Percentiles rank a stretch among this genome's conserved stretches.
These are phyloP conservation scores for Saturnispora zaruensis DNA, from an alignment of 805 yeast genomes.

Conservation along the genomic window DNA sequence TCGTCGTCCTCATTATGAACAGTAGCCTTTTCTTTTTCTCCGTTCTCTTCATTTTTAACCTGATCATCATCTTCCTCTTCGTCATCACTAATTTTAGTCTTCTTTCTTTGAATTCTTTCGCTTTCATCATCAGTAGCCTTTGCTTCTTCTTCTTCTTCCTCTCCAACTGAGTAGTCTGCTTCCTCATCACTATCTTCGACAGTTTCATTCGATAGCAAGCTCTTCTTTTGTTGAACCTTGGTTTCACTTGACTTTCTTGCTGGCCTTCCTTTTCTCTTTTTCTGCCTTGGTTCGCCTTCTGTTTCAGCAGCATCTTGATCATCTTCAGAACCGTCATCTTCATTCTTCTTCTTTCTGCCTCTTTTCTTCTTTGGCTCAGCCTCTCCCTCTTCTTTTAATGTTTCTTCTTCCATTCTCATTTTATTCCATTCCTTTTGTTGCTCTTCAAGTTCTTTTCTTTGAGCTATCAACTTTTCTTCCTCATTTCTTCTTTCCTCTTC, in stretches of 20 bases:
- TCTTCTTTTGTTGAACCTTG: constrained; percentile 17
- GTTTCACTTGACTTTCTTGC: constrained; percentile 10
- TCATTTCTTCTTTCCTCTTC: constrained; percentile 40
- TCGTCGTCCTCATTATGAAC: constrained; percentile 7
- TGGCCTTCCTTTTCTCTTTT: constrained; percentile 5
- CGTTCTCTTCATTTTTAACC: constrained; percentile 13
- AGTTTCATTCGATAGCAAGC: constrained; percentile 21
- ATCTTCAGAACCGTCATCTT: constrained; percentile 12
- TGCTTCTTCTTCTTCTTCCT: constrained; percentile 11
- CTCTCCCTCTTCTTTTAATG: constrained; percentile 29
- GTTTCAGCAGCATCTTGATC: constrained; percentile 9
- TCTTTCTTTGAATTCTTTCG: constrained; percentile 13
- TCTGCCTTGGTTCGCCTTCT: constrained; percentile 7
- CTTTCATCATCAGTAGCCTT: constrained; percentile 5
- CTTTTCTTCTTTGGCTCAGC: constrained; percentile 25
- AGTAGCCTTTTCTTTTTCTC: not conserved
- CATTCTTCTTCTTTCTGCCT: constrained; percentile 23
- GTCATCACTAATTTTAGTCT: constrained; percentile 17
- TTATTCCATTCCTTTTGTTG: constrained; percentile 50
- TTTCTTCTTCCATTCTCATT: constrained; percentile 28
- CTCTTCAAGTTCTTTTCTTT: constrained; percentile 43
- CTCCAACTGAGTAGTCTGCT: constrained; percentile 19
- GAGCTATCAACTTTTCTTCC: constrained; percentile 35
- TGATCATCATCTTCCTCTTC: constrained; percentile 19
- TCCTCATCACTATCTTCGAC: constrained; percentile 29